phyloP scores from a whole-genome alignment of 441 rosid genomes.

The Gossypium davidsonii region DNA sequence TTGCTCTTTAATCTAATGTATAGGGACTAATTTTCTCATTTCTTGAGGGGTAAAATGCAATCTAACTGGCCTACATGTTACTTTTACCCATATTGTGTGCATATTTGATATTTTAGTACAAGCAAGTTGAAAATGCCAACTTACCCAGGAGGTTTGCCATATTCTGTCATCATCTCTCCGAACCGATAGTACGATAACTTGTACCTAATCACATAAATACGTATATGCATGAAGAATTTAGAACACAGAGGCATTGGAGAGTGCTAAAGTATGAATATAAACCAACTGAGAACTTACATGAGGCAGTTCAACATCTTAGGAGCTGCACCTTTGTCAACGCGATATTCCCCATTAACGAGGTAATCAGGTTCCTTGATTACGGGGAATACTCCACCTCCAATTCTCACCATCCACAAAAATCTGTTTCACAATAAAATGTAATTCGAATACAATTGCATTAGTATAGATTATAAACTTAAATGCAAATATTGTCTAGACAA shows the following conservation, averaged over 20 bases:
- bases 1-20: too few relatives aligned
- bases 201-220: conserved; percentile 49
- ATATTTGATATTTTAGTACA: too few relatives aligned
- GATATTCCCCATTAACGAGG: conserved; percentile 96
- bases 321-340: conserved; percentile 95
- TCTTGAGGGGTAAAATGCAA: too few relatives aligned
- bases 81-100: too few relatives aligned
- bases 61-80: too few relatives aligned
- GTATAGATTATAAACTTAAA: neutral
- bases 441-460: neutral
- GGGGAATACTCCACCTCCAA: conserved; percentile 98
- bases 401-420: conserved; percentile 99
- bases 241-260: neutral
- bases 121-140: conserved; percentile 11
- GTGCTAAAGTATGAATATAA: neutral
- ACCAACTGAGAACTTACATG: conserved; percentile 54
- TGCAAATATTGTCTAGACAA: too few relatives aligned
- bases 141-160: conserved; percentile 88
- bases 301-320: conserved; percentile 98
- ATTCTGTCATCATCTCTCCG: conserved; percentile 85
- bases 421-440: conserved; percentile 32
- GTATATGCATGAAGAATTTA: neutral
- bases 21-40: too few relatives aligned
- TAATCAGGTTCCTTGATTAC: conserved; percentile 97
- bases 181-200: conserved; percentile 90